These are phyloP conservation scores for Fusarium sp. DNA, from an alignment of 2,329 filamentous ascomycete genomes.

Conservation along the genomic window DNA sequence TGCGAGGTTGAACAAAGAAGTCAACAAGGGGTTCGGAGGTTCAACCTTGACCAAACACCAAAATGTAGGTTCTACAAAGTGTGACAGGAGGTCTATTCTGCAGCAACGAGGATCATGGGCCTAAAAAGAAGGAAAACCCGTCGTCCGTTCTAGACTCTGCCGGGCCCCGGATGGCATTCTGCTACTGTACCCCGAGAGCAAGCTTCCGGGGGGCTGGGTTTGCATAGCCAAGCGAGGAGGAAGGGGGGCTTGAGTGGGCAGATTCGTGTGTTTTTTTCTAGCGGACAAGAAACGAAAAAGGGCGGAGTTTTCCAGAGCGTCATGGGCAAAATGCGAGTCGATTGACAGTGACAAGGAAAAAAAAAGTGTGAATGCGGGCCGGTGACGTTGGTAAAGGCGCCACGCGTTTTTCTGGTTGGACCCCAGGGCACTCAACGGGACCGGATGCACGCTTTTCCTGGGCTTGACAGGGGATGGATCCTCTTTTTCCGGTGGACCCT, in stretches of 20 bases:
- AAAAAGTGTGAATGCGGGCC: constrained; percentile 24
- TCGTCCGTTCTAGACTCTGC: constrained; percentile 25
- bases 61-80: background rate
- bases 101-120: background rate
- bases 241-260: constrained; percentile 2
- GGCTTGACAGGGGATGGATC: constrained; percentile 6
- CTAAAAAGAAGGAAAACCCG: background rate
- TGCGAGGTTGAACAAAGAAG: background rate
- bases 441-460: constrained; percentile 13
- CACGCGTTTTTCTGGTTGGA: constrained; percentile 38
- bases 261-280: background rate
- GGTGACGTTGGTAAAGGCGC: constrained; percentile 42
- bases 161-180: background rate
- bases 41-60: background rate
- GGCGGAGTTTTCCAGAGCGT: constrained; percentile 23
- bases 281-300: constrained; percentile 8
- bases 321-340: constrained; percentile 3
- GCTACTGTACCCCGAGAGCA: background rate
- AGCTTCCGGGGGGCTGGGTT: background rate
- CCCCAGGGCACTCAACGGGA: background rate
- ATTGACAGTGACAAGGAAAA: background rate
- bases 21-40: constrained; percentile 2
- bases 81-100: background rate
- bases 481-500: constrained; percentile 45
- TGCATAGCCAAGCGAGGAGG: background rate